phyloP scores from a whole-genome alignment of 805 yeast species.

The Myxozyma melibiosi region DNA sequence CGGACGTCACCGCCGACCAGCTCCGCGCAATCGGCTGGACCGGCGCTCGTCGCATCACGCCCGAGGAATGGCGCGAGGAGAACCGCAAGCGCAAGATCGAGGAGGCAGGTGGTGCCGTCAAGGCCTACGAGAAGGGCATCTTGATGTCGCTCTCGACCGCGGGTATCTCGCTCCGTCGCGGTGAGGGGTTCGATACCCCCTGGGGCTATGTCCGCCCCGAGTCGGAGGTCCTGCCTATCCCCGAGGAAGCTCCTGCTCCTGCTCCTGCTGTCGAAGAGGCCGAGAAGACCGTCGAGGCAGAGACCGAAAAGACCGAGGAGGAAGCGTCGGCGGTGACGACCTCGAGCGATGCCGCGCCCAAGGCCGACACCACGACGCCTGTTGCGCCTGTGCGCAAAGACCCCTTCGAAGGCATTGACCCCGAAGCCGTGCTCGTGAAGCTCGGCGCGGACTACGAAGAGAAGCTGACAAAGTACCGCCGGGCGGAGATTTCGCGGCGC shows the following conservation, averaged over 20 bases:
- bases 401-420: slow-evolving; percentile 16
- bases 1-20: slow-evolving; percentile 52
- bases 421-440: slow-evolving; percentile 23
- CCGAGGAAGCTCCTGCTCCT: slow-evolving; percentile 78
- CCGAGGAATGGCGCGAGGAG: slow-evolving; percentile 68
- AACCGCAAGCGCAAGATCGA: slow-evolving; percentile 67
- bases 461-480: slow-evolving; percentile 24
- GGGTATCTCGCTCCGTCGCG: slow-evolving; percentile 65
- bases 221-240: not conserved
- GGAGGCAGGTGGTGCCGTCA: slow-evolving; percentile 70
- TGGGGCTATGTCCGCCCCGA: slow-evolving; percentile 25
- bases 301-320: slow-evolving; percentile 10
- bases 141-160: slow-evolving; percentile 58
- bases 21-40: slow-evolving; percentile 86
- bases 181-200: slow-evolving; percentile 69
- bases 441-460: slow-evolving; percentile 31
- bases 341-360: slow-evolving; percentile 6
- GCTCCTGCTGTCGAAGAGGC: slow-evolving; percentile 67
- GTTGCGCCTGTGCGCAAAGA: not conserved
- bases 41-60: slow-evolving; percentile 75
- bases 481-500: slow-evolving; percentile 32
- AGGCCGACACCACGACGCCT: slow-evolving; percentile 3
- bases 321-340: slow-evolving; percentile 3
- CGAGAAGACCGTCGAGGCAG: slow-evolving; percentile 74
- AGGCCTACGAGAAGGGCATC: slow-evolving; percentile 73